Evolutionary conservation across 257 asterid species (phyloP), one percentile per base, ranked within the genome.

Genomic region (Salvia rosmarinus): DNA sequence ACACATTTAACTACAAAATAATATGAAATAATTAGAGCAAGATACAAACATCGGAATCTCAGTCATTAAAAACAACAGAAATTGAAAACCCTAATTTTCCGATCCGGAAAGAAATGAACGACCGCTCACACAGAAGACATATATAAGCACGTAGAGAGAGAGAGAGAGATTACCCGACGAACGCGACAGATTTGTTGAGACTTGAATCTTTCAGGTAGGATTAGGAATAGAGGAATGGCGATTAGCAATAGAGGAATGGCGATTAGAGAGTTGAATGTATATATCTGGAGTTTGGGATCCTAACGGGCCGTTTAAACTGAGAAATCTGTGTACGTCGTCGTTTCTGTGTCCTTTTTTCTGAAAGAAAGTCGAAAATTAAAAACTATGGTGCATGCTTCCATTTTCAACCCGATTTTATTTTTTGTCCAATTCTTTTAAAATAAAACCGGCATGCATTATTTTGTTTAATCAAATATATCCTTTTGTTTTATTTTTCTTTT

Each of bases 201-300:
- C 44, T 9, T 28, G 67, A 75, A 76, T 68, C 37, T 50, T 14
- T 59, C 51, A 60, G 71, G 34, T 50, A 30, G 30, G 13, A 39
- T 39, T 39, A 20, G 32, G 34, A 63, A 51, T 12, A 10, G 21
- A 4, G 60, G 2, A 65, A 44, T 8, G 50, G 47, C 23, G 58
- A 55, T 54, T 20, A 8, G 49, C 34, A 62, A 50, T 12, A 10
- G 21, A 4, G 60, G 2, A 65, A 46, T 4, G 50, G 49, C 25
- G 65, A 64, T 52, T 32, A 7, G 23, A 62, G 56, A 21, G 6
- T 23, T 64, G 34, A 35, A 32, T 49, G 6, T 6, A 49, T 61
- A 50, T 11, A 57, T 68, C 1, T 32, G 37, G 44, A 5, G 37
- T 32, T 74, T 11, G 2, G 66, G 47, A 67, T 1, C 9, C 7